Base-by-base conservation (phyloP, 129 eudicot species). In the Apium graveolens region DNA sequence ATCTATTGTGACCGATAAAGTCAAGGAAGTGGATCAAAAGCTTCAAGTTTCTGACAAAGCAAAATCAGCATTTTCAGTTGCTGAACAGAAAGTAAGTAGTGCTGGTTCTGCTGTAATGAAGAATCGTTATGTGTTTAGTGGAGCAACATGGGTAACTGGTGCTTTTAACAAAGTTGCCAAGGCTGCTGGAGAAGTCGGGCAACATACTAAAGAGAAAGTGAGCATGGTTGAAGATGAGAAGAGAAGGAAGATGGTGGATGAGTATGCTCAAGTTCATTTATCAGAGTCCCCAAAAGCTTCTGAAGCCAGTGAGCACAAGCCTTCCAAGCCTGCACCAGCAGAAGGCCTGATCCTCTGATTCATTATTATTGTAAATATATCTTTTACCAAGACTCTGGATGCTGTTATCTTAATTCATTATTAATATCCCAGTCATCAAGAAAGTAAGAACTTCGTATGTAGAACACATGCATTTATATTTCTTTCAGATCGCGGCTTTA, bases 21-120 rank as follows among this genome's bases (percentile, higher is more conserved):
- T 91, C 55, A 80, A 85, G 72, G 97, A 89, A 80, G 89, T 89
- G 53, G 97, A 91, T 81, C 85, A 87, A 77, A 91, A 89, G 35
- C 92, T 91, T 53, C 94, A 87, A 32, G 94, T 91, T 55, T 87
- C 97, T 0, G 97, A 87, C 75, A 91, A 89, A 79, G 92, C 97
- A 21, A 91, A 87, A 75, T 81, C 94, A 75, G 97, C 97, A 73
- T 80, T 86, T 44, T 89, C 93, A 46, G 93, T 87, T 48, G 92
- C 97, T n/a, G 97, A 91, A 78, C 91, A 91, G 78, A 89, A 84
- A 7, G 90, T 91, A 27, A 87, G 90, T 65, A 81, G 42, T 78
- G 97, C 97, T 45, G 97, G 97, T 43, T 85, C 93, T 60, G 91
- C 97, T 69, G 83, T 91, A 20, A 89, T 91, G 97, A 91, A 89